Evolutionary conservation across 106 monocot genomes (phyloP).

Genomic region (Agapanthus africanus): DNA sequence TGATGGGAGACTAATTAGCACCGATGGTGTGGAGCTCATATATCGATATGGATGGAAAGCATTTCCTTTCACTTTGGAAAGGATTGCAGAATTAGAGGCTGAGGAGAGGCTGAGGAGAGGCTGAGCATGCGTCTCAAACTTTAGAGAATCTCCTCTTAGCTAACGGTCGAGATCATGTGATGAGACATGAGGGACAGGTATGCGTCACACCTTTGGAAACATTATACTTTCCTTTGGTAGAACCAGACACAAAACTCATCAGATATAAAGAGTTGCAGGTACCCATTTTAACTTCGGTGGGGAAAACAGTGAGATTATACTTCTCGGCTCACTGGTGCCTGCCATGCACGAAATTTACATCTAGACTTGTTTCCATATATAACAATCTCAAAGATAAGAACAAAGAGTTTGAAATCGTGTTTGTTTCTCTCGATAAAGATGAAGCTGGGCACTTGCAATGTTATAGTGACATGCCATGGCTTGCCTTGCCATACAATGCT

Average conservation of each 20-base stretch:
- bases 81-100: conserved; percentile 33
- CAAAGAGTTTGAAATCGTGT: conserved; percentile 43
- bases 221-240: conserved; percentile 6
- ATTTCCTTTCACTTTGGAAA: conserved; percentile 33
- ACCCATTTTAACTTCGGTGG: conserved; percentile 27
- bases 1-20: conserved; percentile 14
- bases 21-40: conserved; percentile 34
- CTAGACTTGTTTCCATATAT: conserved; percentile 31
- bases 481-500: conserved; percentile 30
- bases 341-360: conserved; percentile 48
- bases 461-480: conserved; percentile 53
- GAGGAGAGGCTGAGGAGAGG: conserved; percentile 43
- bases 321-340: conserved; percentile 46
- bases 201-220: conserved; percentile 1
- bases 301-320: conserved; percentile 54
- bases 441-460: conserved; percentile 21
- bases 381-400: conserved; percentile 28
- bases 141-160: conserved; percentile 36
- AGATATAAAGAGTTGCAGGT: conserved; percentile 36
- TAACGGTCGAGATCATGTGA: conserved; percentile 30
- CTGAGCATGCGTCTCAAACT: conserved; percentile 36
- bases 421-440: conserved; percentile 48
- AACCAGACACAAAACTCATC: conserved; percentile 1
- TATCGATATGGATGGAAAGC: conserved; percentile 21
- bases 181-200: conserved; percentile 35